Evolutionary conservation across 495 filamentous ascomycete genomes (phyloP).

Genomic region (Xylaria castorea): DNA sequence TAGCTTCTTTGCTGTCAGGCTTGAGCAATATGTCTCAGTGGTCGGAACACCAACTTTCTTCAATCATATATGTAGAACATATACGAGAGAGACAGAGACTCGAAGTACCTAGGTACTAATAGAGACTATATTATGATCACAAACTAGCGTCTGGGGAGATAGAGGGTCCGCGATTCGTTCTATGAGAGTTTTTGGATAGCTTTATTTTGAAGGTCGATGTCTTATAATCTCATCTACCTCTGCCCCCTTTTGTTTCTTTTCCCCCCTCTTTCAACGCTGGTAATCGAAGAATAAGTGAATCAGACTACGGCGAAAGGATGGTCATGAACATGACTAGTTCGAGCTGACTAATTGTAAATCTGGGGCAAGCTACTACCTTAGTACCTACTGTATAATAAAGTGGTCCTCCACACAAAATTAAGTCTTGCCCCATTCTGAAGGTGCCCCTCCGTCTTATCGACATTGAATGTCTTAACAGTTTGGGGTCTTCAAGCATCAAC

Average conservation of each 20-base stretch:
- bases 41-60: neutral
- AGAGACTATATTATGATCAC: neutral
- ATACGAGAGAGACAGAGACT: neutral
- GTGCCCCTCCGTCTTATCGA: constrained; percentile 34
- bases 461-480: constrained; percentile 11
- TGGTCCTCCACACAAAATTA: constrained; percentile 10
- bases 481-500: neutral
- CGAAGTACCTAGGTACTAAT: neutral
- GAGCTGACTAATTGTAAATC: neutral
- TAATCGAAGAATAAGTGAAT: too few relatives aligned
- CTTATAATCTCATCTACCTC: neutral
- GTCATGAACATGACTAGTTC: neutral
- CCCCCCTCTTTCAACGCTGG: too few relatives aligned
- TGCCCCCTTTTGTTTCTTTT: neutral
- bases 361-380: neutral
- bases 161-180: neutral
- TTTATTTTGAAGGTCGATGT: neutral
- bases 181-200: neutral
- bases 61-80: neutral
- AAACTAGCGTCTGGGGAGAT: neutral
- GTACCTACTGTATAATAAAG: neutral
- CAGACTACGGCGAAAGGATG: neutral
- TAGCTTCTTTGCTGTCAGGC: neutral
- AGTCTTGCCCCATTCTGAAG: constrained; percentile 22
- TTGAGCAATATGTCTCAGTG: neutral